phyloP scores from a whole-genome alignment of 2,329 filamentous ascomycete species.

The Ceratocystis huliohia region DNA sequence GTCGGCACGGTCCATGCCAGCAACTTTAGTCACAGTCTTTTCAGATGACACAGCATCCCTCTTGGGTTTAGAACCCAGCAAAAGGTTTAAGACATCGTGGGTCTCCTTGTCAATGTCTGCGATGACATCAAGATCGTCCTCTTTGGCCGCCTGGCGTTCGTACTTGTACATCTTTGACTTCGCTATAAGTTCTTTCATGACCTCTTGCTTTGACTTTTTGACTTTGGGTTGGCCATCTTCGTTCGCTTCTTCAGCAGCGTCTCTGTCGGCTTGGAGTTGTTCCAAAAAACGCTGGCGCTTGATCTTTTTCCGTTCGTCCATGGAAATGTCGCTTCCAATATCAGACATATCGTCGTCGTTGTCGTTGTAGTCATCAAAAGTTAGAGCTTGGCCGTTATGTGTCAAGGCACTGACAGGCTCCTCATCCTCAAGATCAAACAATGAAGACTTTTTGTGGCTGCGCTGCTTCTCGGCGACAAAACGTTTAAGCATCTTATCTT shows the following conservation, averaged over 20 bases:
- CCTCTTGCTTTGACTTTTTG: slow-evolving; percentile 91
- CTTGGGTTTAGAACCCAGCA: slow-evolving; percentile 35
- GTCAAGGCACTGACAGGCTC: slow-evolving; percentile 58
- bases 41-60: slow-evolving; percentile 5
- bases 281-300: slow-evolving; percentile 43
- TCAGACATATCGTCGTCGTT: slow-evolving; percentile 58
- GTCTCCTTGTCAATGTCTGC: slow-evolving; percentile 76
- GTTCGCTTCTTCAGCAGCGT: slow-evolving; percentile 38
- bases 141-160: slow-evolving; percentile 81
- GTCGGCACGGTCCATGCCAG: slow-evolving; percentile 49
- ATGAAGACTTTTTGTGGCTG: slow-evolving; percentile 59
- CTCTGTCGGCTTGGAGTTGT: slow-evolving; percentile 29
- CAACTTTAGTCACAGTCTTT: slow-evolving; percentile 27
- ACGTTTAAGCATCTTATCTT: slow-evolving; percentile 81
- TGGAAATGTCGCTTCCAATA: slow-evolving; percentile 44
- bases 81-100: slow-evolving; percentile 57
- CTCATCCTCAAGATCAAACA: slow-evolving; percentile 86
- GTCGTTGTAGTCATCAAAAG: slow-evolving; percentile 72
- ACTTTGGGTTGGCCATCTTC: slow-evolving; percentile 54
- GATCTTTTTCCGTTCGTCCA: slow-evolving; percentile 41
- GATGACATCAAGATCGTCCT: slow-evolving; percentile 81
- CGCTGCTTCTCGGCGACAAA: slow-evolving; percentile 80
- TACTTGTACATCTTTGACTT: slow-evolving; percentile 95
- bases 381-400: slow-evolving; percentile 66
- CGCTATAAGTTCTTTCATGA: slow-evolving; percentile 95